phyloP scores from a whole-genome alignment of 257 asterid genomes.

The Mentha longifolia region DNA sequence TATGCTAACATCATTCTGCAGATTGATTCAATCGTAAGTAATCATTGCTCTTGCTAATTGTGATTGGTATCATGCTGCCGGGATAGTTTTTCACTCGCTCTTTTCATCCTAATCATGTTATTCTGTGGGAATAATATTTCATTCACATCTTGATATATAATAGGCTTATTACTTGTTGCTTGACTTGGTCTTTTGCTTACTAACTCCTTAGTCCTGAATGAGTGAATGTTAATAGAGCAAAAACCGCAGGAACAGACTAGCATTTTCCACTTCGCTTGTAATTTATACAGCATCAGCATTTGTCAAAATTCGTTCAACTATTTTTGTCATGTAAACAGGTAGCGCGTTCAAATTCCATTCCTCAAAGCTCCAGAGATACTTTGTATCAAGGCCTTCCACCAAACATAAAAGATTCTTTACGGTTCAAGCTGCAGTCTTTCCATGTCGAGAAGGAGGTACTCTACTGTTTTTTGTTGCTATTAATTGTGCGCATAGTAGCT shows the following conservation, averaged over 20 bases:
- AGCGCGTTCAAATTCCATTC: slow-evolving; percentile 59
- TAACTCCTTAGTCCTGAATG: not conserved
- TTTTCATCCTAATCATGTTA: not conserved
- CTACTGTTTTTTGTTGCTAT: slow-evolving; percentile 18
- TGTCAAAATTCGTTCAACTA: slow-evolving; percentile 14
- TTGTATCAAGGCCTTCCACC: slow-evolving; percentile 79
- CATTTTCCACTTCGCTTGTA: not conserved
- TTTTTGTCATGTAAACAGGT: slow-evolving; percentile 49
- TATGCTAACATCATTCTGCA: slow-evolving; percentile 80
- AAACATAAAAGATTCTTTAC: slow-evolving; percentile 55
- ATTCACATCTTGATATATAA: not conserved
- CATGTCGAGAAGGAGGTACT: slow-evolving; percentile 66
- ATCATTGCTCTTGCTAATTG: not conserved
- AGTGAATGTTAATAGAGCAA: not conserved
- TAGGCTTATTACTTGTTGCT: not conserved
- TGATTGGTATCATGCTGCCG: not conserved
- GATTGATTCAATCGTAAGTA: slow-evolving; percentile 77
- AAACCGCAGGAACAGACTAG: not conserved
- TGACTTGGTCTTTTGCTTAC: not conserved
- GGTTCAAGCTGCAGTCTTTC: slow-evolving; percentile 63
- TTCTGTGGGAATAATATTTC: not conserved
- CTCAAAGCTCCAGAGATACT: slow-evolving; percentile 54
- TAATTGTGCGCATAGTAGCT: not conserved
- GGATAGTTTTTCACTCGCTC: not conserved
- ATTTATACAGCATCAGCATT: slow-evolving; percentile 6